phyloP scores from a whole-genome alignment of 2,329 filamentous ascomycete species.

The Penicillium rolfsii region DNA sequence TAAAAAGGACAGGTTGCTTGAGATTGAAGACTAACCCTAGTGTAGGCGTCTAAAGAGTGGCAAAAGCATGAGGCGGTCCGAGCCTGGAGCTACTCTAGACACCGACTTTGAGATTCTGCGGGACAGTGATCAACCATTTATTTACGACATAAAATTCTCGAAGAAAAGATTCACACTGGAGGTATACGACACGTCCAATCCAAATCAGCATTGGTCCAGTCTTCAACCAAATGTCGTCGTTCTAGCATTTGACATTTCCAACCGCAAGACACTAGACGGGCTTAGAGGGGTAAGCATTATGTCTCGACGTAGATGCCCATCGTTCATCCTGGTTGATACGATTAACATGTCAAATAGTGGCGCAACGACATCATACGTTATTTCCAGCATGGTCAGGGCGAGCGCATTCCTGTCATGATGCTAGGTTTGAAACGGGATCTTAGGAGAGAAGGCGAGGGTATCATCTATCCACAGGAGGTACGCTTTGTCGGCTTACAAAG shows the following conservation, averaged over 20 bases:
- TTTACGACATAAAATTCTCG: conserved; percentile 62
- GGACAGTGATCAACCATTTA: conserved; percentile 61
- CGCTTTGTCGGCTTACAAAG: conserved; percentile 29
- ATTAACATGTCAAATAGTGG: conserved; percentile 37
- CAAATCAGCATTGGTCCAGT: conserved; percentile 60
- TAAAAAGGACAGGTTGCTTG: not conserved
- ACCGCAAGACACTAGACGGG: conserved; percentile 54
- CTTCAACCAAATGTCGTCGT: conserved; percentile 59
- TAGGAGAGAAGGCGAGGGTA: conserved; percentile 50
- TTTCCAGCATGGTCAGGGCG: conserved; percentile 53
- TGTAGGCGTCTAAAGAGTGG: conserved; percentile 28
- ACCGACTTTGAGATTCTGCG: conserved; percentile 50
- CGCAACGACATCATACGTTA: conserved; percentile 49
- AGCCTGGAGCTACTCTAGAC: conserved; percentile 35
- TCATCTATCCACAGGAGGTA: conserved; percentile 50
- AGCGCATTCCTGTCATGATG: conserved; percentile 60
- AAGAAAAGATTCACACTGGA: conserved; percentile 58
- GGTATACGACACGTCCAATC: conserved; percentile 60
- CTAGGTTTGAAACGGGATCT: conserved; percentile 63
- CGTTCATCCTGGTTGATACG: too few species aligned
- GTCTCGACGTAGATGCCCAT: not conserved
- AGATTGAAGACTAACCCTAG: not conserved
- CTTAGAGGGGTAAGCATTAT: conserved; percentile 44
- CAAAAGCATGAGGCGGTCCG: conserved; percentile 9
- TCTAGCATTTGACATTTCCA: conserved; percentile 62